phyloP scores from a whole-genome alignment of 1,284 basidiomycete species.

The Apiotrichum siamense region DNA sequence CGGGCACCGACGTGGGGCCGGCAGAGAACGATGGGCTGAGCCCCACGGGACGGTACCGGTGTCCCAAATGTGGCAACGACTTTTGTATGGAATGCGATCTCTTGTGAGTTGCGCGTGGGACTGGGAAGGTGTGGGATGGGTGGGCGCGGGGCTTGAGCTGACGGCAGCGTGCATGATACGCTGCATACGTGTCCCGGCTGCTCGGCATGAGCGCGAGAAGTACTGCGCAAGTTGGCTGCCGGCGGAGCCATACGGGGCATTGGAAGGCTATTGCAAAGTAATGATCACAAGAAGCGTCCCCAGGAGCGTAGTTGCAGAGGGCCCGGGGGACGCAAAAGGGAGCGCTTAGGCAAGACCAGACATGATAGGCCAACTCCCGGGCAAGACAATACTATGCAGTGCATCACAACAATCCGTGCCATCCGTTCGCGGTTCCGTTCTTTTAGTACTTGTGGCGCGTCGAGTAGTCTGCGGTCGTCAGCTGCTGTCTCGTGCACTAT shows the following conservation, averaged over 20 bases:
- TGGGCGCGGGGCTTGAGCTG: too few species aligned
- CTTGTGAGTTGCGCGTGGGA: slow-evolving; percentile 42
- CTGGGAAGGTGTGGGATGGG: too few species aligned
- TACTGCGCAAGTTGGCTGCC: too few species aligned
- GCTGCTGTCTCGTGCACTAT: too few species aligned
- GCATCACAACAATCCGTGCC: not conserved
- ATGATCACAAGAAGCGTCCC: too few species aligned
- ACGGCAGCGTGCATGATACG: slow-evolving; percentile 56
- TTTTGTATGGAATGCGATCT: slow-evolving; percentile 70
- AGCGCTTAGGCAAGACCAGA: too few species aligned
- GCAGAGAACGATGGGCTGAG: slow-evolving; percentile 64
- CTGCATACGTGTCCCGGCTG: slow-evolving; percentile 63
- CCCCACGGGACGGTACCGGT: slow-evolving; percentile 66
- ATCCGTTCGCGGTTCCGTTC: too few species aligned
- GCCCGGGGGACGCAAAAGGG: too few species aligned
- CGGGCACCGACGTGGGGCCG: slow-evolving; percentile 43
- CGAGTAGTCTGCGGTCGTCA: slow-evolving; percentile 47
- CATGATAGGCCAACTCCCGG: too few species aligned
- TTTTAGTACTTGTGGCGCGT: slow-evolving; percentile 46
- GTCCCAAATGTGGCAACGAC: slow-evolving; percentile 47
- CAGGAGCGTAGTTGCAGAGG: too few species aligned
- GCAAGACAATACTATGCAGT: not conserved
- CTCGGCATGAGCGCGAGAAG: slow-evolving; percentile 23
- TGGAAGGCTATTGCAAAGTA: too few species aligned
- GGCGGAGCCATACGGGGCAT: too few species aligned